Conservation (phyloP, 768 basidiomycete genomes). For the Serpula lacrymans region DNA sequence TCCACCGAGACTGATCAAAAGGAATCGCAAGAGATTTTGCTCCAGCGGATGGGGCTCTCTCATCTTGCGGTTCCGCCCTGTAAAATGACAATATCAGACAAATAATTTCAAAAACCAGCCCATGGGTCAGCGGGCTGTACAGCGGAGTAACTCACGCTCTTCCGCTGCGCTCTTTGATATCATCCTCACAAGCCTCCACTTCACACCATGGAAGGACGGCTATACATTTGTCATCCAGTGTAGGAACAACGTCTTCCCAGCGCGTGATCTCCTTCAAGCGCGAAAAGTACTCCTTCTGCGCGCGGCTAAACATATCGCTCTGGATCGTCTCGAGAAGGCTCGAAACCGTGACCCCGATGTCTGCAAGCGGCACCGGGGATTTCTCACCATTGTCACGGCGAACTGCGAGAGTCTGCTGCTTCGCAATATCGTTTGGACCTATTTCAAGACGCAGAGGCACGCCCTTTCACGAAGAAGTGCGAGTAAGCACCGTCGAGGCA, state of each 20-base stretch:
- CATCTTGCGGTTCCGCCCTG: constrained; percentile 86
- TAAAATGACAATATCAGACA: constrained; percentile 12
- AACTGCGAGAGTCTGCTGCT: constrained; percentile 76
- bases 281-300: constrained; percentile 68
- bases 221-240: constrained; percentile 83
- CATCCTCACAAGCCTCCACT: constrained; percentile 88
- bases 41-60: constrained; percentile 94
- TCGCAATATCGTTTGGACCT: constrained; percentile 87
- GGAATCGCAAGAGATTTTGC: constrained; percentile 97
- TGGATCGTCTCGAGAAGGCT: constrained; percentile 84
- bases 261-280: constrained; percentile 70
- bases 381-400: constrained; percentile 79
- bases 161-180: constrained; percentile 93
- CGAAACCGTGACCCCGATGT: constrained; percentile 49
- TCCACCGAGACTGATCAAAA: constrained; percentile 85
- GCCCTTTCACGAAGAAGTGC: constrained; percentile 59
- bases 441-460: constrained; percentile 97
- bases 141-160: constrained; percentile 59
- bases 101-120: not conserved
- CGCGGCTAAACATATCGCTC: constrained; percentile 78
- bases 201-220: constrained; percentile 97
- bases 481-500: constrained; percentile 3
- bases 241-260: constrained; percentile 93
- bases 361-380: constrained; percentile 47
- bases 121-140: too few relatives aligned